A percentile compares a stretch with the other conserved stretches of the same genome.
phyloP scores from a whole-genome alignment of 2,329 filamentous ascomycete genomes.

The Byssochlamys sp. region DNA sequence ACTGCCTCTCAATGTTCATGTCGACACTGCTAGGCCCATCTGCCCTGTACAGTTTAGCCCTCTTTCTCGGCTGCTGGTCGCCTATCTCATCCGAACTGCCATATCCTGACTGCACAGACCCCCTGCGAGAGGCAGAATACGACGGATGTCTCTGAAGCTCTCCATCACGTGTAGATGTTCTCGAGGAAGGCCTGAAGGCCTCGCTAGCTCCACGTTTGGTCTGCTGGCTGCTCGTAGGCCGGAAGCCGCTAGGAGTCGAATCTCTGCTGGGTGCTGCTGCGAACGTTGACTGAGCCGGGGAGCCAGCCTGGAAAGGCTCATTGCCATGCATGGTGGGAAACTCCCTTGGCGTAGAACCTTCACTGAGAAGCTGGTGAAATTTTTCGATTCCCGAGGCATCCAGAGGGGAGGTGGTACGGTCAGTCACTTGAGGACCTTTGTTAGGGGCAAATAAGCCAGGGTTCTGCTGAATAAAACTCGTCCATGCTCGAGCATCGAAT shows the following conservation, averaged over 20 bases:
- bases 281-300: conserved; percentile 28
- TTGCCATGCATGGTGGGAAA: conserved; percentile 20
- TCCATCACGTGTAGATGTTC: conserved; percentile 43
- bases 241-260: conserved; percentile 26
- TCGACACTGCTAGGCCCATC: conserved; percentile 60
- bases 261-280: conserved; percentile 25
- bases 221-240: conserved; percentile 13
- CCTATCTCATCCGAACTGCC: conserved; percentile 61
- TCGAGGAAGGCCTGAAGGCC: conserved; percentile 51
- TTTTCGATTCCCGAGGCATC: conserved; percentile 35
- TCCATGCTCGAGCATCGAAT: conserved; percentile 69
- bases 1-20: conserved; percentile 58
- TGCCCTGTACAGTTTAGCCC: conserved; percentile 66
- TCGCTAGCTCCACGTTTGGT: conserved; percentile 28
- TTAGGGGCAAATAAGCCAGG: conserved; percentile 35
- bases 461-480: conserved; percentile 63
- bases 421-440: conserved; percentile 15
- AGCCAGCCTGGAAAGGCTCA: conserved; percentile 26
- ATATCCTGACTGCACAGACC: conserved; percentile 47
- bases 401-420: conserved; percentile 24
- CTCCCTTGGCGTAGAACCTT: conserved; percentile 36
- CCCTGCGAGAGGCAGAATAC: conserved; percentile 18
- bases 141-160: conserved; percentile 20
- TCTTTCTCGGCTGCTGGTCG: conserved; percentile 59
- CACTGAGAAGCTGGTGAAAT: conserved; percentile 36